Conservation (phyloP, 192 early-diverging fungal species). For the Umbelopsis sp. region DNA sequence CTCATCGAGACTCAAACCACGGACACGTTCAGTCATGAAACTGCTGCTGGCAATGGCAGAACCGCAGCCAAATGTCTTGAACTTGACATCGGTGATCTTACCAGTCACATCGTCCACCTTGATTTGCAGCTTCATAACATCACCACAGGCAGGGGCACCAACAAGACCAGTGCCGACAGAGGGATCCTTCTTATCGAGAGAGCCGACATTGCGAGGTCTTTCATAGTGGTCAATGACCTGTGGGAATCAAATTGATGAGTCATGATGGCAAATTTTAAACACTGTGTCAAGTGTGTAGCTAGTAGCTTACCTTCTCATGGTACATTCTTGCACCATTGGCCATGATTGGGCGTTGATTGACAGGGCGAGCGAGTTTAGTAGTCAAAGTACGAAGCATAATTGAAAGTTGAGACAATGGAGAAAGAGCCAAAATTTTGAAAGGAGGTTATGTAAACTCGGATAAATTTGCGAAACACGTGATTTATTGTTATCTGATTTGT, state of each 20-base stretch:
- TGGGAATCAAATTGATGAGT: neutral
- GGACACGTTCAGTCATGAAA: conserved; percentile 93
- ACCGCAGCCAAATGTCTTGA: conserved; percentile 99
- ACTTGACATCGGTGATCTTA: conserved; percentile 94
- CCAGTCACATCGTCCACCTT: conserved; percentile 89
- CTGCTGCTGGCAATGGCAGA: conserved; percentile 93
- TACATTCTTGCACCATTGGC: conserved; percentile 28
- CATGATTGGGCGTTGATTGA: conserved; percentile 18
- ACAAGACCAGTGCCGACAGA: conserved; percentile 97
- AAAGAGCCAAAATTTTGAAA: conserved; percentile 7
- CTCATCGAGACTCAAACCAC: conserved; percentile 91
- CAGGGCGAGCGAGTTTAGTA: conserved; percentile 8
- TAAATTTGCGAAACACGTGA: conserved; percentile 10
- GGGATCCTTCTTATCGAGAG: conserved; percentile 82
- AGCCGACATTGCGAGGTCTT: conserved; percentile 94
- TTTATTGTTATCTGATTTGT: conserved; percentile 13
- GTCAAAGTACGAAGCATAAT: conserved; percentile 17
- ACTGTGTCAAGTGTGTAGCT: neutral
- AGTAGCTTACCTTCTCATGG: conserved; percentile 32
- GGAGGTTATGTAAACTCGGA: neutral
- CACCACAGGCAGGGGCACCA: conserved; percentile 85
- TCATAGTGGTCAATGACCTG: conserved; percentile 99
- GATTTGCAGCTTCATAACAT: conserved; percentile 96
- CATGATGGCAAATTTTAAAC: neutral
- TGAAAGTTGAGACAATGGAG: neutral